Evolutionary conservation across 2,329 filamentous ascomycete species (phyloP).

Genomic region (Xylariomycetidae sp.): DNA sequence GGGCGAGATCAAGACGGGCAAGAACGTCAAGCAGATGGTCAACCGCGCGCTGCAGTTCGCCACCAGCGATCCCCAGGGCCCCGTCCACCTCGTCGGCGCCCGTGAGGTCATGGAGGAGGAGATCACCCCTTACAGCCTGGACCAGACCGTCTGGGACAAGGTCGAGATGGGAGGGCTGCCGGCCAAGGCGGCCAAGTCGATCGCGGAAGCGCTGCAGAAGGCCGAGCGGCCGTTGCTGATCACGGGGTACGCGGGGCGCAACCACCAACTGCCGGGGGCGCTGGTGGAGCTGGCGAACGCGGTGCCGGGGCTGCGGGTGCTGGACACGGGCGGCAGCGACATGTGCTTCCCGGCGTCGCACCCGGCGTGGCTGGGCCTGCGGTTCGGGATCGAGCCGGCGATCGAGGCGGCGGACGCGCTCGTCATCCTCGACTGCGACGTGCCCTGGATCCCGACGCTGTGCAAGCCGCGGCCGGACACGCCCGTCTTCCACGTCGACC

Average conservation of each 20-base stretch:
- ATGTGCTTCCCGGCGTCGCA: conserved; percentile 76
- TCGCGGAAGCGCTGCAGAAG: conserved; percentile 56
- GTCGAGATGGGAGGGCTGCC: conserved; percentile 60
- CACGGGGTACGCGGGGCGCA: conserved; percentile 65
- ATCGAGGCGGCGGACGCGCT: conserved; percentile 79
- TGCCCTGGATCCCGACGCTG: conserved; percentile 86
- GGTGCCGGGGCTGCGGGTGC: conserved; percentile 61
- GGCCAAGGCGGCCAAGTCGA: conserved; percentile 45
- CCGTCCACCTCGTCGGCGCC: conserved; percentile 72
- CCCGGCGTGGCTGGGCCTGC: conserved; percentile 61
- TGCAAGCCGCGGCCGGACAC: conserved; percentile 48
- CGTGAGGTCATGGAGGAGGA: conserved; percentile 84
- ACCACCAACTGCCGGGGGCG: conserved; percentile 54
- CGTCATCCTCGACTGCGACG: conserved; percentile 80
- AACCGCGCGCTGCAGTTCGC: conserved; percentile 81
- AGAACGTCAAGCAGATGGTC: conserved; percentile 85
- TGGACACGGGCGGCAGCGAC: conserved; percentile 72
- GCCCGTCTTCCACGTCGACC: conserved; percentile 57
- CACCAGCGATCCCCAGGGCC: conserved; percentile 67
- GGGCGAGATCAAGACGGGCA: conserved; percentile 75
- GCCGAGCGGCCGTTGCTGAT: conserved; percentile 64
- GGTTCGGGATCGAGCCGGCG: conserved; percentile 66
- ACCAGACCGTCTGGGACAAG: conserved; percentile 64
- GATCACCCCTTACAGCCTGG: conserved; percentile 63
- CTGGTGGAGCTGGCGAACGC: conserved; percentile 63